phyloP scores from a whole-genome alignment of 352 stramenopile genomes.

The Pythium brachiatum region DNA sequence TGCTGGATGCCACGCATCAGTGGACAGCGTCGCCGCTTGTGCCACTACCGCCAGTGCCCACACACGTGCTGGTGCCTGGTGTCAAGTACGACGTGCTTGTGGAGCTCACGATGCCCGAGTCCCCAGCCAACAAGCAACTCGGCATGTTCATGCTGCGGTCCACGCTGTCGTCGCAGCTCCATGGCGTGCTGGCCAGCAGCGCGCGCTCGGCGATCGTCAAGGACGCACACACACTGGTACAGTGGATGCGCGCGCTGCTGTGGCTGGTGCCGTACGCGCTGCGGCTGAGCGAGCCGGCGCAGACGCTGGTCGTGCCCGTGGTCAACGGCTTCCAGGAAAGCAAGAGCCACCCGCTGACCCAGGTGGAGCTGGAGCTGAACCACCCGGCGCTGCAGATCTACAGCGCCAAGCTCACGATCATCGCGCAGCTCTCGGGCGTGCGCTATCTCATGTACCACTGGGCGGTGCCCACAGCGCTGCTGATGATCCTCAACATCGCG shows the following conservation, averaged over 20 bases:
- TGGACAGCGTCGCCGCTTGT: conserved; percentile 45
- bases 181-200: conserved; percentile 42
- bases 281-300: conserved; percentile 51
- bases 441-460: conserved; percentile 89
- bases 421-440: conserved; percentile 76
- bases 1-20: conserved; percentile 54
- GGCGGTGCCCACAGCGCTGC: conserved; percentile 60
- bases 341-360: conserved; percentile 45
- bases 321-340: conserved; percentile 75
- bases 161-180: conserved; percentile 31
- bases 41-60: conserved; percentile 13
- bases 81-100: conserved; percentile 81
- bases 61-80: conserved; percentile 49
- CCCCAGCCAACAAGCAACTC: conserved; percentile 53
- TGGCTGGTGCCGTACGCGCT: conserved; percentile 60
- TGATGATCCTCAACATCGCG: conserved; percentile 79
- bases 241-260: conserved; percentile 39
- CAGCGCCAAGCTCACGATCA: conserved; percentile 70
- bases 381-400: conserved; percentile 73
- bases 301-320: conserved; percentile 47
- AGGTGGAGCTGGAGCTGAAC: conserved; percentile 54
- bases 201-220: conserved; percentile 58
- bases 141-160: conserved; percentile 81
- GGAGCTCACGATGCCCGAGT: conserved; percentile 68
- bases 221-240: conserved; percentile 56